phyloP scores from a whole-genome alignment of 176 grass and related monocot species.

The Coix lacrymajobi region DNA sequence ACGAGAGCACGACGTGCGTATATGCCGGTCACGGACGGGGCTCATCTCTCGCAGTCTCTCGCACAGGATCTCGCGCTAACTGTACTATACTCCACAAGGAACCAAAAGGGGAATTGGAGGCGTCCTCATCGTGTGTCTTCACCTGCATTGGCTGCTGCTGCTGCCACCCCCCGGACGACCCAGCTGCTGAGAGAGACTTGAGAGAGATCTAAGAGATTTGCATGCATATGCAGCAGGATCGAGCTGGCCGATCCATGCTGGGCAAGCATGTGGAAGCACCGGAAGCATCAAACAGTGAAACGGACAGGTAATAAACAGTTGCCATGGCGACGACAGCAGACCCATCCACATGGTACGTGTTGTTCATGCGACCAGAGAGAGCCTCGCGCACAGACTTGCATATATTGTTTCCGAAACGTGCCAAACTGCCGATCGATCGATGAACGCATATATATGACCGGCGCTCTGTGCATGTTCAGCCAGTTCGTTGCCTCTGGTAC shows the following conservation, averaged over 20 bases:
- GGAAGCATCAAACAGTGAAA: neutral
- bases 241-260: neutral
- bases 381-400: no score
- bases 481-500: neutral
- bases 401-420: no score
- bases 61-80: neutral
- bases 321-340: neutral
- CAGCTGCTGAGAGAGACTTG: no score
- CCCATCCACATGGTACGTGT: no score
- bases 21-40: neutral
- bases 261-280: neutral
- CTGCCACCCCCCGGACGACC: no score
- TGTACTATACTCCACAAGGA: neutral
- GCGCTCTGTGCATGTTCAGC: neutral
- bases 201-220: no score
- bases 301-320: neutral
- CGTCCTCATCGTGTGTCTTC: neutral
- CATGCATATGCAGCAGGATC: neutral
- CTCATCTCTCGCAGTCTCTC: no score
- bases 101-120: neutral
- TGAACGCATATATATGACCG: no score
- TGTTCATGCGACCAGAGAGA: neutral
- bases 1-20: neutral
- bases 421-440: neutral
- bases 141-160: neutral